Evolutionary conservation across 768 basidiomycete genomes (phyloP), one percentile per base, ranked within the genome.

Genomic region (Dictyophora rubrovolvata): DNA sequence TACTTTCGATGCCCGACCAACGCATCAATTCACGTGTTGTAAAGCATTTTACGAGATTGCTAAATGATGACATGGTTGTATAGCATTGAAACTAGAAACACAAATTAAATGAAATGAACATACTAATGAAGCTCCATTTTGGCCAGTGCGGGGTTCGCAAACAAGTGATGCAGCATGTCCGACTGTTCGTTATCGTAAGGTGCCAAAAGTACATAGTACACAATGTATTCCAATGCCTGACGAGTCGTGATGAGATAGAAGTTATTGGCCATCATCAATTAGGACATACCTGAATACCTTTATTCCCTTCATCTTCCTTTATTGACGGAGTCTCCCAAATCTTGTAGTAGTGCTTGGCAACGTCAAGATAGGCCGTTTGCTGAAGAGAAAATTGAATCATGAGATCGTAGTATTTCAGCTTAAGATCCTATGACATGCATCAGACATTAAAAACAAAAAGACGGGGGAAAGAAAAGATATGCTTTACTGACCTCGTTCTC

Each of bases 291-390:
- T 80, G 75, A 65, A 80, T 81, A 46, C 84, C 85, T 63, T 89
- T 87, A 65, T 77, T 82, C 18, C 69, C 78, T 20, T 65, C 69
- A 63, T 96, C 93, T 48, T 84, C 83, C 72, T 93, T 92, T 72
- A 99, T 86, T 50, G 90, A 86, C 6, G 93, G 90, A 14, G 95
- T 97, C 69, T 96, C 93, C 91, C 93, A 98, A 46, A 99, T 87
- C 68, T 93, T 93, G 73, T 95, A 80, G 69, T 93, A 98, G 66
- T 94, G 85, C 69, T 95, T 94, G 42, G 93, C 93, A 7, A 89
- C 92, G 63, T 97, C 94, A 18, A 99, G 81, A 69, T 96, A 97
- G 22, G 84, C 80, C 61, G 80, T 82, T 63, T 87, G 81, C 63
- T 89, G 87, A 16, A 99, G 77, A 20, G 91, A 91, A 66, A 93